A percentile compares a stretch with the other conserved stretches of the same genome.
phyloP scores from a whole-genome alignment of 106 monocot species.

The Platanthera guangdongensis region DNA sequence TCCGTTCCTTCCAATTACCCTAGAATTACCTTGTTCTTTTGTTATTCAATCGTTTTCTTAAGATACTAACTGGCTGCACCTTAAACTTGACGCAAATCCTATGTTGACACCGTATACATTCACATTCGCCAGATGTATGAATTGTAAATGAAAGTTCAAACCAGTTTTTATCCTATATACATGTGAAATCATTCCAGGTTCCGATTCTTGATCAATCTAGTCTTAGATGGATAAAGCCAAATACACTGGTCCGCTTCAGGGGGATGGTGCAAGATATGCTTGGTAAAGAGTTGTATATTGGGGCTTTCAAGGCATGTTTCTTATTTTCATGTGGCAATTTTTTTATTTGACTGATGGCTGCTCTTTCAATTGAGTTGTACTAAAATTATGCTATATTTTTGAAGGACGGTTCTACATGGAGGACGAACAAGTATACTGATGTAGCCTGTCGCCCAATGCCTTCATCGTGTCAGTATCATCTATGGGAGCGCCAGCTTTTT shows the following conservation, averaged over 20 bases:
- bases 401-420: conserved; percentile 77
- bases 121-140: not conserved
- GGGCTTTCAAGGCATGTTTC: conserved; percentile 69
- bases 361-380: not conserved
- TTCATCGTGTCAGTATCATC: conserved; percentile 34
- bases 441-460: conserved; percentile 41
- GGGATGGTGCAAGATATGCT: conserved; percentile 99
- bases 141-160: not conserved
- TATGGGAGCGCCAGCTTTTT: conserved; percentile 85
- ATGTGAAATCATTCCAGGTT: conserved; percentile 33
- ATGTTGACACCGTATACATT: not conserved
- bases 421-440: conserved; percentile 82
- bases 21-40: not conserved
- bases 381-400: not conserved
- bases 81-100: not conserved
- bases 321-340: not conserved
- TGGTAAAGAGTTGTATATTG: conserved; percentile 73
- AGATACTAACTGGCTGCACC: not conserved
- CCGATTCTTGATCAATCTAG: conserved; percentile 53
- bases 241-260: conserved; percentile 77
- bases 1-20: too few relatives aligned
- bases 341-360: not conserved
- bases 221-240: conserved; percentile 54
- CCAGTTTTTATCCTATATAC: not conserved
- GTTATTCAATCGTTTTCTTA: not conserved